These are phyloP conservation scores for Melastoma candidum DNA, from an alignment of 441 rosid species.

Conservation along the genomic window DNA sequence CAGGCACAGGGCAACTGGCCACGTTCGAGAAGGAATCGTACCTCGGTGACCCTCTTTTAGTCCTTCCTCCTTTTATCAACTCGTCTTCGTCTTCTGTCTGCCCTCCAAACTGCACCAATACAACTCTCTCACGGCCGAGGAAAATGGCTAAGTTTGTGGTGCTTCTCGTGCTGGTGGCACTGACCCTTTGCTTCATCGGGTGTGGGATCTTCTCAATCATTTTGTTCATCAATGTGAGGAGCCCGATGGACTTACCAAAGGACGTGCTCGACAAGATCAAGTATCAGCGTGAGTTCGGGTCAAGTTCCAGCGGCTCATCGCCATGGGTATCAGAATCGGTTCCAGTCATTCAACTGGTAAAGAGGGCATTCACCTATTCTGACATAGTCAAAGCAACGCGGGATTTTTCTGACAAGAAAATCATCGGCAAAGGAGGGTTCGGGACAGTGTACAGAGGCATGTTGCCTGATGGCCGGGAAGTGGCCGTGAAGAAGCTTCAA, in stretches of 20 bases:
- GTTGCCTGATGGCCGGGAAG: slow-evolving; percentile 72
- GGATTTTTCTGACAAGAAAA: slow-evolving; percentile 56
- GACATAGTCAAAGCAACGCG: slow-evolving; percentile 78
- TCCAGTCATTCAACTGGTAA: slow-evolving; percentile 67
- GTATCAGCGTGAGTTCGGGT: slow-evolving; percentile 35
- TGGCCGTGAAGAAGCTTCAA: slow-evolving; percentile 81
- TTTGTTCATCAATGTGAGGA: slow-evolving; percentile 26
- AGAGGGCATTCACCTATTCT: slow-evolving; percentile 60
- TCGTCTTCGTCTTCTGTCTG: background rate
- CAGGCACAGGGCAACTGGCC: slow-evolving; percentile 65
- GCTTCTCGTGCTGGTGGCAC: slow-evolving; percentile 22
- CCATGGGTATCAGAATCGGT: slow-evolving; percentile 62
- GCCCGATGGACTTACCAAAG: slow-evolving; percentile 24
- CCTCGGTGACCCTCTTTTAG: slow-evolving; percentile 61
- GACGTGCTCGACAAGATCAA: slow-evolving; percentile 43
- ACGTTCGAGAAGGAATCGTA: slow-evolving; percentile 66
- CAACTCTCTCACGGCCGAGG: background rate
- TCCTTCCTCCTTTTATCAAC: slow-evolving; percentile 36
- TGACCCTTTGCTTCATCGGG: slow-evolving; percentile 25
- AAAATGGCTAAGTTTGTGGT: slow-evolving; percentile 13
- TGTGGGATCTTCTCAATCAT: slow-evolving; percentile 39
- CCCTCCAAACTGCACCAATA: background rate
- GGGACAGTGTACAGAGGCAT: slow-evolving; percentile 72
- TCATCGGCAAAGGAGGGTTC: slow-evolving; percentile 81
- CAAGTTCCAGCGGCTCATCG: slow-evolving; percentile 59